A percentile compares a stretch with the other conserved stretches of the same genome.
These are phyloP conservation scores for Tetrahymena elliotti DNA, from an alignment of 73 alveolate genomes.

Conservation along the genomic window DNA sequence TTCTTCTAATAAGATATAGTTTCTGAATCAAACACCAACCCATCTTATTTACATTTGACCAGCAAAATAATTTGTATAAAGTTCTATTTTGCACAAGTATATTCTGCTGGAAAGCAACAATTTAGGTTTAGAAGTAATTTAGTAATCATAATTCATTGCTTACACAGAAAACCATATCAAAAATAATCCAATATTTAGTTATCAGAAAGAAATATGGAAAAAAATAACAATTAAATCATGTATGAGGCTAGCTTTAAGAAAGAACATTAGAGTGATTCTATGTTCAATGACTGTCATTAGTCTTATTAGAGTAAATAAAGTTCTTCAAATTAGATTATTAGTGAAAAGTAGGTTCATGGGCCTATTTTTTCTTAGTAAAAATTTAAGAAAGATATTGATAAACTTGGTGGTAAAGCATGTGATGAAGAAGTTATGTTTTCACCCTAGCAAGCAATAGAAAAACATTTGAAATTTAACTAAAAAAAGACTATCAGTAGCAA, in stretches of 20 bases:
- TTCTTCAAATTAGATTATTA: not conserved
- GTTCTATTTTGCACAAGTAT: not conserved
- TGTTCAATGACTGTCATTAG: not conserved
- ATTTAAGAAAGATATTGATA: not conserved
- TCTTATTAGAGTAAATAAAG: not conserved
- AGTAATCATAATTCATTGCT: not conserved
- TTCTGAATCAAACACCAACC: not conserved
- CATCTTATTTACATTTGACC: too few species aligned
- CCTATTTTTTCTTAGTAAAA: not conserved
- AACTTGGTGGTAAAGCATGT: not conserved
- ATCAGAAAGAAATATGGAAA: not conserved
- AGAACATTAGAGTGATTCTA: not conserved
- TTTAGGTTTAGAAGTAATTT: not conserved
- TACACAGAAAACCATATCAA: not conserved
- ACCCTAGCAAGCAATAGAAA: not conserved
- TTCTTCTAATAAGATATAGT: not conserved
- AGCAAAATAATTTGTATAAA: not conserved
- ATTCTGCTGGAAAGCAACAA: not conserved
- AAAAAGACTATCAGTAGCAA: not conserved
- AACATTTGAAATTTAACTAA: not conserved
- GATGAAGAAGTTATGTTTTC: not conserved
- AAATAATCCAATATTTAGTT: not conserved
- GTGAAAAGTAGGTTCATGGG: not conserved
- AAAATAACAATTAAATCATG: not conserved
- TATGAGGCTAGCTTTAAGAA: not conserved